These are phyloP conservation scores for Austroboletus novae-zelandiae DNA, from an alignment of 1,284 basidiomycete species.

Conservation along the genomic window DNA sequence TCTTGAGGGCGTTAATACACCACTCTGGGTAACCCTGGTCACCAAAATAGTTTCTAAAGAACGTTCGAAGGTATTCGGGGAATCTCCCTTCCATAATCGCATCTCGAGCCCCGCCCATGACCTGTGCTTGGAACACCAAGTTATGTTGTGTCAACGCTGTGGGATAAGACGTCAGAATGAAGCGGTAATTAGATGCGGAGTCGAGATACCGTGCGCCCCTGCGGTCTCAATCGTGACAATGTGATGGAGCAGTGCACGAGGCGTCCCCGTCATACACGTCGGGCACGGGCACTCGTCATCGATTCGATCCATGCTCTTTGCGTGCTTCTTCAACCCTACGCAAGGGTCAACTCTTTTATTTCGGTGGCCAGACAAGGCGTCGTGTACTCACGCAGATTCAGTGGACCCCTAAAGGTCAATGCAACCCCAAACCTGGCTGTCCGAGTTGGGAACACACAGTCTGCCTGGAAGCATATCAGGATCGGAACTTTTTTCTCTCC, in stretches of 20 bases:
- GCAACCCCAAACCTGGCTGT: conserved; percentile 87
- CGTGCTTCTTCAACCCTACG: conserved; percentile 65
- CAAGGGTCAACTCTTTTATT: conserved; percentile 2
- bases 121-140: conserved; percentile 74
- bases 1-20: conserved; percentile 76
- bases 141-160: conserved; percentile 78
- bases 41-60: conserved; percentile 73
- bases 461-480: conserved; percentile 50
- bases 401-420: conserved; percentile 70
- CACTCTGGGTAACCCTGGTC: conserved; percentile 73
- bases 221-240: conserved; percentile 74
- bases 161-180: conserved; percentile 14
- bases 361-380: neutral
- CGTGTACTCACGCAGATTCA: conserved; percentile 68
- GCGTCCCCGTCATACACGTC: conserved; percentile 63
- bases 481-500: neutral
- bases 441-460: conserved; percentile 86
- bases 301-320: conserved; percentile 65
- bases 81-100: conserved; percentile 75
- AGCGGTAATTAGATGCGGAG: conserved; percentile 24
- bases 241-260: conserved; percentile 72
- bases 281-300: conserved; percentile 77
- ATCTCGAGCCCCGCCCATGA: conserved; percentile 77
- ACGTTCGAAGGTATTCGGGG: conserved; percentile 68
- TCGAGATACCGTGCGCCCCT: conserved; percentile 66